These are phyloP conservation scores for Beauveria sp. DNA, from an alignment of 2,329 filamentous ascomycete genomes.

Conservation along the genomic window DNA sequence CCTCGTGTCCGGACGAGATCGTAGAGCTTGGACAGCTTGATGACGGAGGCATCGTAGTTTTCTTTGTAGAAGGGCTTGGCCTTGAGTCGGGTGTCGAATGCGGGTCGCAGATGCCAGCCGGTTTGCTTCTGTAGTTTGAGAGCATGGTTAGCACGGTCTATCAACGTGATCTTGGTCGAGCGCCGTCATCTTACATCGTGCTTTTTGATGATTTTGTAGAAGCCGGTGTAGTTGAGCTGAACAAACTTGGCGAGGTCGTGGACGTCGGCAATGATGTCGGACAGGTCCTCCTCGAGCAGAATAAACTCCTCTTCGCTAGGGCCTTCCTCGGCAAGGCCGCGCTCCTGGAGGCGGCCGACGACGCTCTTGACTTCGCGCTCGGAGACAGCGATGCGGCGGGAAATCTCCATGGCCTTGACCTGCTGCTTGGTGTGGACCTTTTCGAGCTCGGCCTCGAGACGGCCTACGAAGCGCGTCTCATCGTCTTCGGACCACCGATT, in stretches of 20 bases:
- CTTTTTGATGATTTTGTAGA: slow-evolving; percentile 99
- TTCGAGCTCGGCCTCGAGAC: slow-evolving; percentile 86
- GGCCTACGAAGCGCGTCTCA: slow-evolving; percentile 77
- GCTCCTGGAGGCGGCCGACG: slow-evolving; percentile 63
- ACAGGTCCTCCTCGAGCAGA: slow-evolving; percentile 86
- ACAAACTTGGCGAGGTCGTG: slow-evolving; percentile 98
- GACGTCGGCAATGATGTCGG: slow-evolving; percentile 96
- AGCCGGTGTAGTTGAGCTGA: slow-evolving; percentile 96
- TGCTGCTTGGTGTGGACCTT: slow-evolving; percentile 98
- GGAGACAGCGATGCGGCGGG: slow-evolving; percentile 77
- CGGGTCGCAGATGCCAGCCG: slow-evolving; percentile 82
- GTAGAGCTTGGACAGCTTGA: slow-evolving; percentile 91
- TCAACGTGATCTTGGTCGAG: no score
- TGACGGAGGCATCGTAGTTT: slow-evolving; percentile 93
- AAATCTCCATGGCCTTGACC: slow-evolving; percentile 93
- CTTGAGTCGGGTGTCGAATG: slow-evolving; percentile 91
- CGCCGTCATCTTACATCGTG: slow-evolving; percentile 62
- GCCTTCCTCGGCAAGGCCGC: slow-evolving; percentile 46
- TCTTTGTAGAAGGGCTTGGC: slow-evolving; percentile 98
- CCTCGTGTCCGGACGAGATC: slow-evolving; percentile 89
- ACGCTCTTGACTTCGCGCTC: slow-evolving; percentile 88
- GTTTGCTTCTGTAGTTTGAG: slow-evolving; percentile 68
- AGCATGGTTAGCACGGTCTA: not conserved
- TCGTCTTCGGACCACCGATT: slow-evolving; percentile 84
- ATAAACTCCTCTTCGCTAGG: slow-evolving; percentile 89